Conservation (phyloP, 495 filamentous ascomycete species). For the Penicillium bovifimosum region DNA sequence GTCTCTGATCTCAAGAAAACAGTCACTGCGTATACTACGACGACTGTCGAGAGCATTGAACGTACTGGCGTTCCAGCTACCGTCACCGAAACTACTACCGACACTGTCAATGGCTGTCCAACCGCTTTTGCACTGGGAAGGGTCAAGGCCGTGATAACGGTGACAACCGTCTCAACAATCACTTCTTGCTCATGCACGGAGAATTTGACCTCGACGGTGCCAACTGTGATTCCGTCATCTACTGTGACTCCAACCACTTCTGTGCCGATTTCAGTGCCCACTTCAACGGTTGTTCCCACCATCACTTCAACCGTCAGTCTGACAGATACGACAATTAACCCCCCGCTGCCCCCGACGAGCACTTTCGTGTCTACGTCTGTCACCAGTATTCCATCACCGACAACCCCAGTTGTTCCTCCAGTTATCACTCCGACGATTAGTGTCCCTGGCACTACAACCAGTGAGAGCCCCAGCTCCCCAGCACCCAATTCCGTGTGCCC, state of each 20-base stretch:
- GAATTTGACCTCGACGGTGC: background rate
- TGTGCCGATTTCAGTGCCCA: too few species aligned
- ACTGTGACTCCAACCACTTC: background rate
- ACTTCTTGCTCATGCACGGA: background rate
- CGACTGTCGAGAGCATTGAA: background rate
- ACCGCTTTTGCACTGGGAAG: background rate
- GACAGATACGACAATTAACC: background rate
- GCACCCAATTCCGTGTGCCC: conserved; percentile 27
- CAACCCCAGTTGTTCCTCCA: background rate
- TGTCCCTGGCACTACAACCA: conserved; percentile 2
- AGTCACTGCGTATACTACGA: conserved; percentile 5
- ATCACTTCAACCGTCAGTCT: too few species aligned
- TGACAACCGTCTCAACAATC: background rate
- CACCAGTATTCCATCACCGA: conserved; percentile 11
- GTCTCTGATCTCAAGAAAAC: conserved; percentile 3
- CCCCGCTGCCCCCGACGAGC: background rate
- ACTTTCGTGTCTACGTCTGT: background rate
- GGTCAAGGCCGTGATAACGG: background rate
- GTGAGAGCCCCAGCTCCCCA: background rate
- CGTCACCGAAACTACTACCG: background rate
- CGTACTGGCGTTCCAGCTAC: background rate
- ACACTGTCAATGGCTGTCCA: background rate
- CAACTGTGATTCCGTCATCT: background rate
- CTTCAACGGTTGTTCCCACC: too few species aligned
- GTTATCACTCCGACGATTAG: conserved; percentile 6